A percentile compares a stretch with the other conserved stretches of the same genome.
phyloP scores from a whole-genome alignment of 2,329 filamentous ascomycete genomes.

The Dothiorella sarmentorum region DNA sequence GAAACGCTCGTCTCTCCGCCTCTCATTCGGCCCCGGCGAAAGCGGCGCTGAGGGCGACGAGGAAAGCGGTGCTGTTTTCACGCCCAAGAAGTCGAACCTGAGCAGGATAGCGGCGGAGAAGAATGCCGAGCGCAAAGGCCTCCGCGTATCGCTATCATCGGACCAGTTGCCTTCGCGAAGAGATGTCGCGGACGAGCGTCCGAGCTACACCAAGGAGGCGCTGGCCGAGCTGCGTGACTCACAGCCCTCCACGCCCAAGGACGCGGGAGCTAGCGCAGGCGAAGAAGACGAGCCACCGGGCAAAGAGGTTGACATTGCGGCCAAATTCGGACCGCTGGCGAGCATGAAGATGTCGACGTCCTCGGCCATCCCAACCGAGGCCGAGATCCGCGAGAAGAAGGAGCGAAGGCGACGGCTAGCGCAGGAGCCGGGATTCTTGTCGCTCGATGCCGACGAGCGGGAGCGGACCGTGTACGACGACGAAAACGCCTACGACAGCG shows the following conservation, averaged over 20 bases:
- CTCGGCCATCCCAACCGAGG: conserved; percentile 68
- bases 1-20: conserved; percentile 70
- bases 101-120: conserved; percentile 64
- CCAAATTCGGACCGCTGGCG: conserved; percentile 56
- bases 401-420: conserved; percentile 80
- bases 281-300: conserved; percentile 47
- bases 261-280: conserved; percentile 44
- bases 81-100: conserved; percentile 61
- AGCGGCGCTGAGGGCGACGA: conserved; percentile 55
- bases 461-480: conserved; percentile 31
- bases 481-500: conserved; percentile 38
- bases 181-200: conserved; percentile 57
- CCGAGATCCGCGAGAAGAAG: conserved; percentile 88
- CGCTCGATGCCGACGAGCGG: conserved; percentile 57
- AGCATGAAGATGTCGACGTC: conserved; percentile 31
- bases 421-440: conserved; percentile 60
- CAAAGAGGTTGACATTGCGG: conserved; percentile 41
- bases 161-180: conserved; percentile 47
- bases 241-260: conserved; percentile 76
- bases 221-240: conserved; percentile 81
- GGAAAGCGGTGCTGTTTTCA: conserved; percentile 55
- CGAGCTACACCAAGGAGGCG: conserved; percentile 82
- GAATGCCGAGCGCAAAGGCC: conserved; percentile 59
- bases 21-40: conserved; percentile 70
- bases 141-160: conserved; percentile 44